phyloP scores from a whole-genome alignment of 2,329 filamentous ascomycete genomes.

The Colletotrichum musicola region DNA sequence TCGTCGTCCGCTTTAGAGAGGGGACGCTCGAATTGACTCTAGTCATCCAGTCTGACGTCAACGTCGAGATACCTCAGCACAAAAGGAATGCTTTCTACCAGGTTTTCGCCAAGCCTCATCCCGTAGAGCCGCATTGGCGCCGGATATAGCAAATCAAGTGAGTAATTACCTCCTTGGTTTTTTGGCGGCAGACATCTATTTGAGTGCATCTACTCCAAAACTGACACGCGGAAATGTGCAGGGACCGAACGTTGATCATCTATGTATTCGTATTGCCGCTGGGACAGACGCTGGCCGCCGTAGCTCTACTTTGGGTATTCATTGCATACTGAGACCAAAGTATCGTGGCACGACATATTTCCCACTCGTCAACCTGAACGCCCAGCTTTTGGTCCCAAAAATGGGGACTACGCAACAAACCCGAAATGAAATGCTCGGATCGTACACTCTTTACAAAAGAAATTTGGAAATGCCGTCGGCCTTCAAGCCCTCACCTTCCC shows the following conservation, averaged over 20 bases:
- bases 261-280: constrained; percentile 7
- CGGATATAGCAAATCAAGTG: background rate
- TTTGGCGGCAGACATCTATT: too few relatives aligned
- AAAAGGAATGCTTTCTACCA: constrained; percentile 12
- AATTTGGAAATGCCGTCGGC: constrained; percentile 4
- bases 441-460: constrained; percentile 36
- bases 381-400: constrained; percentile 37
- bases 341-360: constrained; percentile 19
- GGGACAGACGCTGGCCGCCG: constrained; percentile 2
- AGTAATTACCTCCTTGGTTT: too few relatives aligned
- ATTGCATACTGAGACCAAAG: constrained; percentile 33
- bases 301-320: constrained; percentile 33
- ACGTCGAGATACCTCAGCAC: constrained; percentile 5
- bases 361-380: constrained; percentile 35
- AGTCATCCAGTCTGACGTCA: constrained; percentile 35
- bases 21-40: constrained; percentile 5
- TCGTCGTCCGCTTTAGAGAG: too few relatives aligned
- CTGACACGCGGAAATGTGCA: too few relatives aligned
- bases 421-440: constrained; percentile 14
- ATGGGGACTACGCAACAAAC: constrained; percentile 2
- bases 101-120: constrained; percentile 5
- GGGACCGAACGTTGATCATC: background rate
- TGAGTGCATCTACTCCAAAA: too few relatives aligned
- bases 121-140: constrained; percentile 15
- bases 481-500: background rate